Conservation (phyloP, 768 basidiomycete species). For the Naganishia antarctica region DNA sequence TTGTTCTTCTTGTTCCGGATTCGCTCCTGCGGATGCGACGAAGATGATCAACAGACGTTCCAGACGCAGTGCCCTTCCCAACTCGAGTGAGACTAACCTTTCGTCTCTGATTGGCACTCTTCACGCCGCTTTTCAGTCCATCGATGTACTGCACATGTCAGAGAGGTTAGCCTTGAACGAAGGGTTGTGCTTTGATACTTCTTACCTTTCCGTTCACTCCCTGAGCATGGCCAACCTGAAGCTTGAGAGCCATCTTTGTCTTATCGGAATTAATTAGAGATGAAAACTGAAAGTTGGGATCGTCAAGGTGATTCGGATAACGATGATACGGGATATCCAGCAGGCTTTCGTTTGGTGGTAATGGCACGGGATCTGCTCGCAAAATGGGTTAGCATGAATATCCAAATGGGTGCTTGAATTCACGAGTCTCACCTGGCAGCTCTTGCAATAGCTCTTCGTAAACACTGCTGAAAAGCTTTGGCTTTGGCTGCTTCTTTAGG, state of each 20-base stretch:
- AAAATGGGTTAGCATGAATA: neutral
- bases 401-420: too few relatives aligned
- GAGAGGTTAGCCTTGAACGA: neutral
- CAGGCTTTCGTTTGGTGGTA: conserved; percentile 12
- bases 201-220: conserved; percentile 18
- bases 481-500: conserved; percentile 4
- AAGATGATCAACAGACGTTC: neutral
- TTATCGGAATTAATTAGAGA: neutral
- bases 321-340: conserved; percentile 11
- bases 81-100: neutral
- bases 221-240: conserved; percentile 16
- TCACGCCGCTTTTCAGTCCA: conserved; percentile 20
- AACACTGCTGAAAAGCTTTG: conserved; percentile 15
- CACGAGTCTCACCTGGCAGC: neutral
- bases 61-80: too few relatives aligned
- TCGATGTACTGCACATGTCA: conserved; percentile 1
- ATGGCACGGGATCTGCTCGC: conserved; percentile 13
- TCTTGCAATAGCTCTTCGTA: conserved; percentile 19
- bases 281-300: conserved; percentile 12
- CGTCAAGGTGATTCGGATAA: conserved; percentile 18
- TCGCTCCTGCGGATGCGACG: neutral
- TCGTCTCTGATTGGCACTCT: conserved; percentile 21
- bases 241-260: conserved; percentile 4
- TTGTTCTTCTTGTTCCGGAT: conserved; percentile 20
- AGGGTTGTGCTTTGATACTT: neutral